Base-by-base conservation (phyloP, 768 basidiomycete genomes). In the Tylopilus rubrobrunneus region DNA sequence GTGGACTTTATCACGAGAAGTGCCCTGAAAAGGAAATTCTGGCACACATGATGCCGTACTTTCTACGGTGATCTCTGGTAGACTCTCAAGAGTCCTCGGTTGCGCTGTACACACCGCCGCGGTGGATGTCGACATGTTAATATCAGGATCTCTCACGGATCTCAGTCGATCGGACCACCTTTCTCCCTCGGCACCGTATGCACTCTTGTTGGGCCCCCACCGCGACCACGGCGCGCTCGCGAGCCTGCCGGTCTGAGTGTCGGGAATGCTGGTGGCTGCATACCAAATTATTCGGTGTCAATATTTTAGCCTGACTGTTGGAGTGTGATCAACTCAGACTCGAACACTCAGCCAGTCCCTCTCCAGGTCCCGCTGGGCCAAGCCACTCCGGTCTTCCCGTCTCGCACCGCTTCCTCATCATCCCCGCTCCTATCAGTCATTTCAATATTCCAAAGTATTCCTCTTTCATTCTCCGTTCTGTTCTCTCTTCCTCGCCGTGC, bases 121-220 rank as follows among this genome's bases (percentile, higher is more conserved):
- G 11, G 34, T 36, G 34, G 34, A 15, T 31, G 31, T 25, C 25
- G 25, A 25, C 25, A 25, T 25, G 25, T 25, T 25, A 25, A 25
- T 25, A 25, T 37, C 36, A 19, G 19, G 19, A 19, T 19, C 19
- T 19, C 19, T 19, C 19, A 15, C 36, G 63, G 67, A 68, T 70
- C 68, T 62, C 48, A 42, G 45, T 48, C 60, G 67, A 68, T 68
- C 67, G 62, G 58, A 25, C 31, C 56, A 23, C 45, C 53, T 48
- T 47, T 19, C 41, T 14, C 7, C 45, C 59, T 67, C 65, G 61
- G 67, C 59, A 63, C 66, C 67, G 63, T 63, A 25, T 5, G 5
- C 25, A 25, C 25, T 19, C 19, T 19, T 19, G 19, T 19, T 19
- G 19, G 19, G 19, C 19, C 19, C 19, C 25, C 25, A 25, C 25